Evolutionary conservation across 2,329 filamentous ascomycete species (phyloP), one percentile per base, ranked within the genome.

Genomic region (Cordyceps tenuipes): DNA sequence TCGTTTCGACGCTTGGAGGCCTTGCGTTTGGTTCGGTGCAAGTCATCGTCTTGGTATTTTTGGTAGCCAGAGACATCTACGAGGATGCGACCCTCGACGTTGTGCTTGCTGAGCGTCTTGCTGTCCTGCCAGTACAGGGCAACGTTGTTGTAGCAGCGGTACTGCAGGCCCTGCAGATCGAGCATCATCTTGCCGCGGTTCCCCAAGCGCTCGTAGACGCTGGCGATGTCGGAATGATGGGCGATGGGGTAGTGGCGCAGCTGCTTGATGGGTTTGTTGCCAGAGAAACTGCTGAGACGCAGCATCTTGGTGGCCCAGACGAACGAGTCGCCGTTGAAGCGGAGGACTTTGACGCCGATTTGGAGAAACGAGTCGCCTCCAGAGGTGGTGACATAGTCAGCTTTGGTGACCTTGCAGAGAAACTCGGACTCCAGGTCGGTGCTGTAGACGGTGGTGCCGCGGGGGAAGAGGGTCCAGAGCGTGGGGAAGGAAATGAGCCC

Each of bases 381-480:
- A 3, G 56, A 44, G 2, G 64, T 57, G 47, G 53, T 61, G 1
- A 64, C 59, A 54, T 76, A 75, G 17, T 63, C 44, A 2, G 73
- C 72, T 36, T 68, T 66, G 7, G 71, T 66, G 2, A 77, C 75
- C 55, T 72, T 74, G 66, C 67, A 72, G 13, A 80, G 68, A 41
- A 75, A 68, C 63, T 79, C 76, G 31, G 73, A 71, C 64, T 77
- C 75, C 48, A 70, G 62, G 13, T 68, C 71, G 60, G 68, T 72
- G 61, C 69, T 73, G 63, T 77, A 76, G 47, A 77, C 65, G 34
- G 72, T 69, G 0, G 71, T 71, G 21, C 68, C 68, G 12, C 68
- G 69, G 9, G 76, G 75, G 64, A 78, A 79, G 44, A 74, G 72
- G 0, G 76, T 73, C 78, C 78, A 80, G 23, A 73, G 74, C 0